These are phyloP conservation scores for Aspergillus heteromorphus DNA, from an alignment of 495 filamentous ascomycete species.

Conservation along the genomic window DNA sequence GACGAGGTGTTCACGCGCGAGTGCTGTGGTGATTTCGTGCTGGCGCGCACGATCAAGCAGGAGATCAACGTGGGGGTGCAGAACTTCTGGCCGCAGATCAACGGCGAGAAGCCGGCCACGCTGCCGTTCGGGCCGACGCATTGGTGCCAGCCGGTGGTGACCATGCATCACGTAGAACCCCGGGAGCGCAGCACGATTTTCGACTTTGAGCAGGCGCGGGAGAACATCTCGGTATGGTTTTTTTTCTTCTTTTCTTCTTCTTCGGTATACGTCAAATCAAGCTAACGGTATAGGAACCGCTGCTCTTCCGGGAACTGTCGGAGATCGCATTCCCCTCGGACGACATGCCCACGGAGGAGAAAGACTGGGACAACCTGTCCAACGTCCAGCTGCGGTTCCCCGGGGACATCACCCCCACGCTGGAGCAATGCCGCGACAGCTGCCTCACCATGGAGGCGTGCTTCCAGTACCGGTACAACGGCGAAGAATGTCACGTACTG, in stretches of 20 bases:
- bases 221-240: slow-evolving; percentile 4
- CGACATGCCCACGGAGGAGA: slow-evolving; percentile 23
- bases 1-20: slow-evolving; percentile 27
- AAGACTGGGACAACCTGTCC: slow-evolving; percentile 48
- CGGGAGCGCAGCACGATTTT: slow-evolving; percentile 48
- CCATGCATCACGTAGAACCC: slow-evolving; percentile 56
- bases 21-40: slow-evolving; percentile 44
- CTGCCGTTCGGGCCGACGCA: slow-evolving; percentile 38
- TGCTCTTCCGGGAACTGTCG: slow-evolving; percentile 44
- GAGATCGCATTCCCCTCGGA: slow-evolving; percentile 31
- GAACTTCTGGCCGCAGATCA: slow-evolving; percentile 46
- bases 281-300: slow-evolving; percentile 16
- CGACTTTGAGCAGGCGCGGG: slow-evolving; percentile 44
- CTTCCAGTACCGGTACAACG: slow-evolving; percentile 18
- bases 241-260: no score
- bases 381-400: slow-evolving; percentile 33
- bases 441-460: slow-evolving; percentile 32
- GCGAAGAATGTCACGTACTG: slow-evolving; percentile 6
- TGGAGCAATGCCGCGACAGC: slow-evolving; percentile 35
- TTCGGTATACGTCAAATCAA: no score
- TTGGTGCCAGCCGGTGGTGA: slow-evolving; percentile 57
- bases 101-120: slow-evolving; percentile 39
- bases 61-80: slow-evolving; percentile 34
- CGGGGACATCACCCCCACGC: slow-evolving; percentile 31
- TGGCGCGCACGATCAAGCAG: slow-evolving; percentile 38